A percentile compares a stretch with the other conserved stretches of the same genome.
These are phyloP conservation scores for Pseudovirgaria hyperparasitica DNA, from an alignment of 2,329 filamentous ascomycete species.

Conservation along the genomic window DNA sequence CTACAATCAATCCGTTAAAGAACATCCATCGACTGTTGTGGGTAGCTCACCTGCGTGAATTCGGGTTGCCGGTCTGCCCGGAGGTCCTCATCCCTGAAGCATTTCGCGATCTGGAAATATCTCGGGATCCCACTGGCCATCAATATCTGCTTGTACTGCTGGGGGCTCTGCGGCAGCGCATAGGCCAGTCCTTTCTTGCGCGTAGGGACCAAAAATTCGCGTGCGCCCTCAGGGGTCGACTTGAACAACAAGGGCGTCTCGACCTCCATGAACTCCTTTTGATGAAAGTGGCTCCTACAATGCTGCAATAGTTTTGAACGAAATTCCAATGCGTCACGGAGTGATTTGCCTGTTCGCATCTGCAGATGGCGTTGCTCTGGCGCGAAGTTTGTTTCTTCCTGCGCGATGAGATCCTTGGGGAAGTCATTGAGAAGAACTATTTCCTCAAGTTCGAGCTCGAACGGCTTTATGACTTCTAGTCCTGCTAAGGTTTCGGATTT, in stretches of 20 bases:
- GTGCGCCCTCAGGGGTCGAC: slow-evolving; percentile 87
- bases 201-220: slow-evolving; percentile 89
- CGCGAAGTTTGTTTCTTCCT: slow-evolving; percentile 59
- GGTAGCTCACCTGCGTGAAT: slow-evolving; percentile 63
- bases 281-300: slow-evolving; percentile 41
- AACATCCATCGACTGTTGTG: neutral
- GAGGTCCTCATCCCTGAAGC: slow-evolving; percentile 90
- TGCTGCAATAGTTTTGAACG: slow-evolving; percentile 48
- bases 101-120: slow-evolving; percentile 89
- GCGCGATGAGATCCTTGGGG: slow-evolving; percentile 63
- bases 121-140: slow-evolving; percentile 76
- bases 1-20: slow-evolving; percentile 26
- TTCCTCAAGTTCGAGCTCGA: slow-evolving; percentile 50
- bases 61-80: slow-evolving; percentile 89
- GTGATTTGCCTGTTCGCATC: slow-evolving; percentile 56
- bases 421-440: slow-evolving; percentile 62
- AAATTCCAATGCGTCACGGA: slow-evolving; percentile 58
- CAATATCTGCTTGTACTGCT: slow-evolving; percentile 96
- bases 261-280: slow-evolving; percentile 55
- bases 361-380: slow-evolving; percentile 71
- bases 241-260: slow-evolving; percentile 96
- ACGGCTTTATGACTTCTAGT: slow-evolving; percentile 20
- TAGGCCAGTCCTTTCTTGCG: slow-evolving; percentile 66
- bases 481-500: slow-evolving; percentile 17
- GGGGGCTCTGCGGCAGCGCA: slow-evolving; percentile 87